These are phyloP conservation scores for Oryza nivara DNA, from an alignment of 176 grass and related monocot genomes.

Conservation along the genomic window DNA sequence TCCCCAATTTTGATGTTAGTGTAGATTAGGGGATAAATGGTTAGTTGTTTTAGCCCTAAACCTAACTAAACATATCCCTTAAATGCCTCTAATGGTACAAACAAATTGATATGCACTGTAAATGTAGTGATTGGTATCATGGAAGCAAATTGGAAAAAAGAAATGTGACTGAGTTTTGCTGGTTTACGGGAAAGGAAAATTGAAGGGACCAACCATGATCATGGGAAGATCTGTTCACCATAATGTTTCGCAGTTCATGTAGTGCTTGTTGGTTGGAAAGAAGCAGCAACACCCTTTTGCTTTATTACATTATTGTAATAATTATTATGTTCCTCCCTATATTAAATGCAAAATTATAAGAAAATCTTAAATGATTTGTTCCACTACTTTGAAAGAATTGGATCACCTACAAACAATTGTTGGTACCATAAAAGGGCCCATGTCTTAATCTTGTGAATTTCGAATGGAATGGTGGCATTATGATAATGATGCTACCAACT, in stretches of 20 bases:
- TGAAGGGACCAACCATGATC: neutral
- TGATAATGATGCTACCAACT: neutral
- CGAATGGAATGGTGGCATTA: neutral
- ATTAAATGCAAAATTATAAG: neutral
- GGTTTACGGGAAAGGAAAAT: too few relatives aligned
- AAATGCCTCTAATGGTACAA: neutral
- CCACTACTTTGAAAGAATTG: neutral
- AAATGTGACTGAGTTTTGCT: too few relatives aligned
- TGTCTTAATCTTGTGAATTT: slow-evolving; percentile 4
- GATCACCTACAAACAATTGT: neutral
- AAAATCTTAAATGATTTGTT: neutral
- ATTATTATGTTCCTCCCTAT: neutral
- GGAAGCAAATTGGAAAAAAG: too few relatives aligned
- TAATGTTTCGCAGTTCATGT: neutral
- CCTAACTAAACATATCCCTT: neutral
- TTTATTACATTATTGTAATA: neutral
- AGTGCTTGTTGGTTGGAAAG: neutral
- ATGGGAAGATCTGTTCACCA: neutral
- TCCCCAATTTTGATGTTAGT: neutral
- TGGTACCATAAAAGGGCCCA: neutral
- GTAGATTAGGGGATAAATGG: neutral
- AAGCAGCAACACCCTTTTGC: neutral
- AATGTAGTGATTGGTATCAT: neutral
- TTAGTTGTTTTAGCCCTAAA: neutral
- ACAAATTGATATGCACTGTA: neutral